These are phyloP conservation scores for Pilasporangium apinafurcum DNA, from an alignment of 352 stramenopile genomes.

Conservation along the genomic window DNA sequence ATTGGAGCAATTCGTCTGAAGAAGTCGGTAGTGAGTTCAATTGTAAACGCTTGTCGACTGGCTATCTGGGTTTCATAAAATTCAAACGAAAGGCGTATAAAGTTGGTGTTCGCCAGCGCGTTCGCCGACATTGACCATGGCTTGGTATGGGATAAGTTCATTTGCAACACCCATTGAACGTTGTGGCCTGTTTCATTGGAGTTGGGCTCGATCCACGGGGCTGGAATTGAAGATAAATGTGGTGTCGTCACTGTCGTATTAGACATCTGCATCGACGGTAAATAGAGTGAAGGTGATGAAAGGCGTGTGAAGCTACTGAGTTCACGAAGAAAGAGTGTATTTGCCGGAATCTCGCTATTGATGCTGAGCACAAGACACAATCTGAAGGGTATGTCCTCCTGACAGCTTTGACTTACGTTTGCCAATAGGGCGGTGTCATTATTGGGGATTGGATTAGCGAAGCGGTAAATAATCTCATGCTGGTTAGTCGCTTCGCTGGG, in stretches of 20 bases:
- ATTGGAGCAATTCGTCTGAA: no score
- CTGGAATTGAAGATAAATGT: no score
- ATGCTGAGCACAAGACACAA: background rate
- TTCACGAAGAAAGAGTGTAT: conserved; percentile 1
- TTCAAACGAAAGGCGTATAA: conserved; percentile 4
- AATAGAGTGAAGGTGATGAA: background rate
- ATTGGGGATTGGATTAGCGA: background rate
- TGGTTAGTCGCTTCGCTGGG: no score
- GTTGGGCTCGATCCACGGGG: conserved; percentile 1
- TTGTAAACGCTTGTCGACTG: no score
- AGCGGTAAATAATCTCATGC: no score
- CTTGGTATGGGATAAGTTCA: background rate
- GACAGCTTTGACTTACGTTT: no score
- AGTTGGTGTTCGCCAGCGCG: background rate
- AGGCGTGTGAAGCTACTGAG: background rate
- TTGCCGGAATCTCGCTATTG: background rate
- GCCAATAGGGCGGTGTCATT: background rate
- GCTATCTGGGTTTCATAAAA: background rate
- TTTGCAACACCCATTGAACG: conserved; percentile 1
- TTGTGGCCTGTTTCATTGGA: background rate
- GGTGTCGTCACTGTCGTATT: background rate
- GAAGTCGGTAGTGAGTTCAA: no score
- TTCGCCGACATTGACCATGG: background rate
- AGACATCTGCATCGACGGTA: background rate
- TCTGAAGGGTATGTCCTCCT: no score